Percentiles rank a stretch among this genome's conserved stretches.
Evolutionary conservation across 805 yeast genomes (phyloP).

Genomic region (Candida arabinofermentans): DNA sequence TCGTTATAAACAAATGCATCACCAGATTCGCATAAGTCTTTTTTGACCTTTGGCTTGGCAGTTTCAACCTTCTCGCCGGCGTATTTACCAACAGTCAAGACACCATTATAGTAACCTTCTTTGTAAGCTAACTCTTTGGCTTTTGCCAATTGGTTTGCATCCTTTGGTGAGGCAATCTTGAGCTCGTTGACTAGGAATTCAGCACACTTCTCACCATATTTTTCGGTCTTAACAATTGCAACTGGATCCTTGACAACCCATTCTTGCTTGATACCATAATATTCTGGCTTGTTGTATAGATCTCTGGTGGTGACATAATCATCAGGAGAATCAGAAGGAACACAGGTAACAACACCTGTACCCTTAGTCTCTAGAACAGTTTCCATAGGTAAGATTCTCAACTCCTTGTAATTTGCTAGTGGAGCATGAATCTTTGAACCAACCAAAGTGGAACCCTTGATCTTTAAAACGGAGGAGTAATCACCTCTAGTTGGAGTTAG

Average conservation of each 20-base stretch:
- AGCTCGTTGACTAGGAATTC: conserved; percentile 76
- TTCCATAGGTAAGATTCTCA: conserved; percentile 95
- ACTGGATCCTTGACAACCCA: conserved; percentile 80
- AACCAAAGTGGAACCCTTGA: conserved; percentile 70
- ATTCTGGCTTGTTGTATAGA: conserved; percentile 84
- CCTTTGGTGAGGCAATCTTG: conserved; percentile 95
- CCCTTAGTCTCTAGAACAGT: conserved; percentile 93
- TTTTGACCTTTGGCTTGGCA: conserved; percentile 84
- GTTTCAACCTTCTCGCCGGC: conserved; percentile 85
- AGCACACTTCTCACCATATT: conserved; percentile 87
- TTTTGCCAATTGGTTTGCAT: conserved; percentile 74
- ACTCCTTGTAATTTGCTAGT: conserved; percentile 59
- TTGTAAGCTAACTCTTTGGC: conserved; percentile 96
- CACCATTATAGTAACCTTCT: conserved; percentile 94
- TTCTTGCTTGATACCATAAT: conserved; percentile 74
- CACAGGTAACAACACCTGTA: conserved; percentile 98
- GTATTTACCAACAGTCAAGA: conserved; percentile 74
- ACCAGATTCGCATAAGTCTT: conserved; percentile 71
- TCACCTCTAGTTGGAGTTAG: conserved; percentile 85
- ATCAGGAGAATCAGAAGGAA: conserved; percentile 98
- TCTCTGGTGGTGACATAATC: conserved; percentile 87
- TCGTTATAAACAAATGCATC: conserved; percentile 88
- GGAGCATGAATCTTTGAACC: conserved; percentile 91
- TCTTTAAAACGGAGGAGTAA: conserved; percentile 52
- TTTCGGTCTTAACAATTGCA: conserved; percentile 73